Evolutionary conservation across 1,139 yeast genomes (phyloP).

Genomic region (Saccharomyces hybrid): DNA sequence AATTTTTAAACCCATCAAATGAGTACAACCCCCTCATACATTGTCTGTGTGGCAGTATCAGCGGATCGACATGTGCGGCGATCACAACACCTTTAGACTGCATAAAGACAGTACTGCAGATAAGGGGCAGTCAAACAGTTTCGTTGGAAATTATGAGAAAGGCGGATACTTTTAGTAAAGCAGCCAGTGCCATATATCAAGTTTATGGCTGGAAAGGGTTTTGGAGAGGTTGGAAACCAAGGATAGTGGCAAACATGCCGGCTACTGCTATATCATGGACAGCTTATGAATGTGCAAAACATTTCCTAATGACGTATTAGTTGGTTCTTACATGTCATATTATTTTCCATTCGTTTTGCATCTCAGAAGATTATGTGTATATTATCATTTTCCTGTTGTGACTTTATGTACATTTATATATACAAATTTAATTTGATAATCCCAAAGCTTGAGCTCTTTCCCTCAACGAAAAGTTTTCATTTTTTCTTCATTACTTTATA

Average conservation of each 20-base stretch:
- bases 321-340: neutral
- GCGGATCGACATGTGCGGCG: conserved; percentile 97
- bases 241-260: conserved; percentile 91
- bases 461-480: neutral
- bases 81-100: conserved; percentile 93
- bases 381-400: neutral
- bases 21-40: conserved; percentile 82
- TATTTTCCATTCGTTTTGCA: neutral
- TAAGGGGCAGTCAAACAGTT: conserved; percentile 32
- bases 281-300: conserved; percentile 92
- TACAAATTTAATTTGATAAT: neutral
- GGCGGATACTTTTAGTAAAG: conserved; percentile 63
- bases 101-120: conserved; percentile 80
- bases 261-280: conserved; percentile 98
- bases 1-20: conserved; percentile 68
- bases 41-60: conserved; percentile 87
- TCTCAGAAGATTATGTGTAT: neutral
- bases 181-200: conserved; percentile 58
- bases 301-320: conserved; percentile 16
- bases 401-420: neutral
- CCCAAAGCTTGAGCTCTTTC: neutral
- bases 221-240: conserved; percentile 77
- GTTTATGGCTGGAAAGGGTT: conserved; percentile 67
- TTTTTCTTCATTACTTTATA: neutral
- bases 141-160: conserved; percentile 44